Conservation (phyloP, 352 stramenopile species). For the Globisporangium polare region DNA sequence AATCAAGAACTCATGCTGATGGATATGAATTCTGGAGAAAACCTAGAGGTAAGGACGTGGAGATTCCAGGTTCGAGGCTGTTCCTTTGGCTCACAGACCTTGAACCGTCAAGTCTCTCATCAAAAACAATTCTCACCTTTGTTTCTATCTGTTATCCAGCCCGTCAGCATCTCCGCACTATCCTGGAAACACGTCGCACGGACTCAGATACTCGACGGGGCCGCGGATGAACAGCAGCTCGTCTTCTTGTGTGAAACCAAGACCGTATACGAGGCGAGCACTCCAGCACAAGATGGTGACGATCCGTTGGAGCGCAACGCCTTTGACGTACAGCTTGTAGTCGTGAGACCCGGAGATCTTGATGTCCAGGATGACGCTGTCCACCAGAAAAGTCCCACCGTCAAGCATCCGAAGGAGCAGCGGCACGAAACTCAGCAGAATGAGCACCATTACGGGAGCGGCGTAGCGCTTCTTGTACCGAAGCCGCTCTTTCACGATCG, state of each 20-base stretch:
- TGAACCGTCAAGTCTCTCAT: no score
- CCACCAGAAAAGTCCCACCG: neutral
- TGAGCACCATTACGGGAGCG: neutral
- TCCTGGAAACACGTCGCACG: conserved; percentile 39
- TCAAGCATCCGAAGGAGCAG: neutral
- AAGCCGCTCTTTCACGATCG: neutral
- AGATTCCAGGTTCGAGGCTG: no score
- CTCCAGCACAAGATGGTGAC: conserved; percentile 1
- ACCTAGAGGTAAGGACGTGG: no score
- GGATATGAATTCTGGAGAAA: no score
- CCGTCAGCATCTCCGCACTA: no score
- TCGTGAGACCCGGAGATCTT: neutral
- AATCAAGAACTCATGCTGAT: no score
- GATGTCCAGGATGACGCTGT: neutral
- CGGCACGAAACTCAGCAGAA: conserved; percentile 1
- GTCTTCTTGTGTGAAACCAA: neutral
- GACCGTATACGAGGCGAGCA: neutral
- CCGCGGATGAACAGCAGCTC: conserved; percentile 5
- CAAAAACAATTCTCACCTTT: no score
- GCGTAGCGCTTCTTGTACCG: neutral
- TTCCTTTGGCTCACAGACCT: no score
- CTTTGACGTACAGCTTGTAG: neutral
- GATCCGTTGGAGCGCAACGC: neutral
- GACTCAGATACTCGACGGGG: conserved; percentile 3
- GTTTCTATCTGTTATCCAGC: no score